Evolutionary conservation across 1,139 yeast genomes (phyloP).

Genomic region (Taphrina flavorubra): DNA sequence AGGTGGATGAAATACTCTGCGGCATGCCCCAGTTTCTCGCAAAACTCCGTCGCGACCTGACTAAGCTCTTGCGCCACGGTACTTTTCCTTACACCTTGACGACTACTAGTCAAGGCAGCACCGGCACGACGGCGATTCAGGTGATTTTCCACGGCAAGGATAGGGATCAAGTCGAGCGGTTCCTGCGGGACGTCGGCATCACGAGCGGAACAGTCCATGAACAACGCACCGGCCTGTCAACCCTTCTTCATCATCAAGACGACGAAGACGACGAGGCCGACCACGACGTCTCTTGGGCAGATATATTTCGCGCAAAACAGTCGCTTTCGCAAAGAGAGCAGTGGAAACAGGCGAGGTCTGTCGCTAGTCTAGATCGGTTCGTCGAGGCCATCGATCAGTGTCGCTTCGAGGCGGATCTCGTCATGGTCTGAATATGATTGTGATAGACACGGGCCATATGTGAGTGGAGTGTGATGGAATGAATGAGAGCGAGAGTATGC

Average conservation of each 20-base stretch:
- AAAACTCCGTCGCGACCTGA: conserved; percentile 22
- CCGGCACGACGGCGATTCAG: conserved; percentile 4
- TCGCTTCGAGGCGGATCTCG: conserved; percentile 5
- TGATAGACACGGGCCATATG: neutral
- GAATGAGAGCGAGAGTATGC: neutral
- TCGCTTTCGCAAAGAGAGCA: no score
- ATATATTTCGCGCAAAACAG: neutral
- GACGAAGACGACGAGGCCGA: neutral
- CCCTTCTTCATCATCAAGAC: no score
- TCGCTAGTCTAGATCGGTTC: conserved; percentile 10
- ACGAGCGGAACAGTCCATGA: conserved; percentile 13
- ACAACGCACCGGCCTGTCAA: neutral
- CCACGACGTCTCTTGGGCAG: conserved; percentile 1
- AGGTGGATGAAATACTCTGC: conserved; percentile 19
- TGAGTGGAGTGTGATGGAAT: neutral
- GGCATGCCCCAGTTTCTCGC: conserved; percentile 29
- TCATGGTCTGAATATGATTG: neutral
- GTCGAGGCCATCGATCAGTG: conserved; percentile 13
- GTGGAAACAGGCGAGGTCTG: neutral
- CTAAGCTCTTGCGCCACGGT: conserved; percentile 13
- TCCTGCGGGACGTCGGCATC: conserved; percentile 26
- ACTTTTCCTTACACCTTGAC: conserved; percentile 6
- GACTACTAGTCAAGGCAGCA: no score
- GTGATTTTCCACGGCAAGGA: conserved; percentile 25
- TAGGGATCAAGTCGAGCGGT: conserved; percentile 22